Evolutionary conservation across 257 asterid genomes (phyloP).

Genomic region (Solanum habrochaites): DNA sequence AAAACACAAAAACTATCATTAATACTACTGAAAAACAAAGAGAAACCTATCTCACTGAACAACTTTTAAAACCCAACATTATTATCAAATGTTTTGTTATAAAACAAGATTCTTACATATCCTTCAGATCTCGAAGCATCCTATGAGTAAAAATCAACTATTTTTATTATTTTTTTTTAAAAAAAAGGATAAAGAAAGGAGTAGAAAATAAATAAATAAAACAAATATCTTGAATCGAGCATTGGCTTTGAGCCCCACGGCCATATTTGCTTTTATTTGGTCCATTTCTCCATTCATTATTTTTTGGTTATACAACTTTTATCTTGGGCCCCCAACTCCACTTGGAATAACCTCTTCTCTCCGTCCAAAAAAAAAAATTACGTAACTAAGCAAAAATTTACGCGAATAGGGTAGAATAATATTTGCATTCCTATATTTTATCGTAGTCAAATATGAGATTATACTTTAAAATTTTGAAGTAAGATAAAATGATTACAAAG

Average conservation of each 20-base stretch:
- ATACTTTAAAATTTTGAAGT: no score
- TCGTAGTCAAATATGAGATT: no score
- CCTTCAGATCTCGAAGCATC: background rate
- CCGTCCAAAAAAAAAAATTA: no score
- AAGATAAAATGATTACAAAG: background rate
- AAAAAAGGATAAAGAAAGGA: background rate
- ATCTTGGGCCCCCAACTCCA: background rate
- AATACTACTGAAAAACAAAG: background rate
- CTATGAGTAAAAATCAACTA: background rate
- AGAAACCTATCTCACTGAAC: background rate
- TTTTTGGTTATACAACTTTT: background rate
- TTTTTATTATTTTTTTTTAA: rapidly evolving
- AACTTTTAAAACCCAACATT: background rate
- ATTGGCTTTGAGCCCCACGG: background rate
- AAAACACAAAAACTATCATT: background rate
- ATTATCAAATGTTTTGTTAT: background rate
- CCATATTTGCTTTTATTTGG: background rate
- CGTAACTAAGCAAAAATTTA: no score
- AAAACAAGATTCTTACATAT: background rate
- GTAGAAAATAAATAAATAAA: background rate
- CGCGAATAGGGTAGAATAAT: no score
- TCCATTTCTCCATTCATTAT: constrained; percentile 1
- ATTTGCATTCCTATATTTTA: no score
- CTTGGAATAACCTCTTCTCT: background rate
- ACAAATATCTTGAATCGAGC: background rate